phyloP scores from a whole-genome alignment of 768 basidiomycete genomes.

The Pisolithus microcarpus region DNA sequence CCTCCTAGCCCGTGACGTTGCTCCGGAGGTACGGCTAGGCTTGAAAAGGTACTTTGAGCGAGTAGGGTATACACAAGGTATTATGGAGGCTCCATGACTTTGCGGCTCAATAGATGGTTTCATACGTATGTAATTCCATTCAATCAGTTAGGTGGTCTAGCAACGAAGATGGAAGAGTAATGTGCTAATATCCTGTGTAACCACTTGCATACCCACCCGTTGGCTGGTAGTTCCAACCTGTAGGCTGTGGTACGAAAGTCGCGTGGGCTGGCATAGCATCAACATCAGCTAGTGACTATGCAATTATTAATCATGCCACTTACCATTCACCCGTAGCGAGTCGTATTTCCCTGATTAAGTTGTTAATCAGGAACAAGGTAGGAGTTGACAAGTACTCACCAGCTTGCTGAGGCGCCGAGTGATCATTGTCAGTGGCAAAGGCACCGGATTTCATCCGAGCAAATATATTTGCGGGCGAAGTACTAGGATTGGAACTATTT shows the following conservation, averaged over 20 bases:
- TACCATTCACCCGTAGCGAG: constrained; percentile 51
- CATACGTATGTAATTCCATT: constrained; percentile 10
- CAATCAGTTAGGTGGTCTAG: constrained; percentile 15
- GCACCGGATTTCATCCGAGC: constrained; percentile 89
- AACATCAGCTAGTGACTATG: not conserved
- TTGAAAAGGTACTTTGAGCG: constrained; percentile 74
- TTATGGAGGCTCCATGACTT: constrained; percentile 50
- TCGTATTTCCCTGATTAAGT: constrained; percentile 50
- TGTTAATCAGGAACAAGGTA: constrained; percentile 4
- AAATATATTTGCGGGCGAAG: constrained; percentile 75
- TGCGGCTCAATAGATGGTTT: constrained; percentile 4
- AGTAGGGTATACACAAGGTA: constrained; percentile 67
- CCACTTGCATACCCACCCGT: constrained; percentile 23
- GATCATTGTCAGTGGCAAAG: constrained; percentile 57
- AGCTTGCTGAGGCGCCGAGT: constrained; percentile 40
- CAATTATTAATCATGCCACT: constrained; percentile 16
- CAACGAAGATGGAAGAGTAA: constrained; percentile 8
- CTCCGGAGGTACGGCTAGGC: constrained; percentile 74
- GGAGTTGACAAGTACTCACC: constrained; percentile 35
- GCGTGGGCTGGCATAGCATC: constrained; percentile 23
- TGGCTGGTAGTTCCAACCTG: constrained; percentile 50
- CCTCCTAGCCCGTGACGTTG: constrained; percentile 73
- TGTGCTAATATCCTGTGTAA: constrained; percentile 35
- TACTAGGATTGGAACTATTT: constrained; percentile 44
- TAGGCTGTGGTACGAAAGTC: constrained; percentile 41